These are phyloP conservation scores for Carex littledalei DNA, from an alignment of 176 grass and related monocot species.

Conservation along the genomic window DNA sequence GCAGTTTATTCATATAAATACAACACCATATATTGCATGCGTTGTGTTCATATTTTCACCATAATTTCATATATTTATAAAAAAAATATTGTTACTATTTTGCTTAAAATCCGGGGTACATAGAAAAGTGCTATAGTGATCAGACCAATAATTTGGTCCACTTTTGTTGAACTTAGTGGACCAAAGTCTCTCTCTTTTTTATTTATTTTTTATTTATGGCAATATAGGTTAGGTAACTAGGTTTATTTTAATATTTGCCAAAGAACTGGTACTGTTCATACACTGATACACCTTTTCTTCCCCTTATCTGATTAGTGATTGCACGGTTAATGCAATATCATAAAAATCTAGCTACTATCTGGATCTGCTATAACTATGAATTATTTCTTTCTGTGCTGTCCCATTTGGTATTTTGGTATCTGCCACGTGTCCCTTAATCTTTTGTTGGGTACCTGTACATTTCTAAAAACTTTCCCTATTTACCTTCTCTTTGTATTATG, in stretches of 20 bases:
- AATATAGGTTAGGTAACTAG: neutral
- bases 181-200: neutral
- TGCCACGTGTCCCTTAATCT: neutral
- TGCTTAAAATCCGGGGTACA: neutral
- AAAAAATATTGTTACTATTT: neutral
- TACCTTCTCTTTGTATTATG: neutral
- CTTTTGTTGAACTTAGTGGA: conserved; percentile 1
- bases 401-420: too few relatives aligned
- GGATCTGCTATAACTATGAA: neutral
- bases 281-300: neutral
- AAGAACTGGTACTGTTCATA: neutral
- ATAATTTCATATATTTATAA: neutral
- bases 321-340: too few relatives aligned
- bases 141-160: neutral
- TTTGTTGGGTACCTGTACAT: neutral
- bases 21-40: too few relatives aligned
- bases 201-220: neutral
- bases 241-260: neutral
- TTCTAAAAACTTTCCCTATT: neutral
- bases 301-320: too few relatives aligned
- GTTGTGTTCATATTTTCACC: too few relatives aligned
- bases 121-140: neutral
- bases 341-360: too few relatives aligned
- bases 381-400: neutral
- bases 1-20: too few relatives aligned